phyloP scores from a whole-genome alignment of 768 basidiomycete genomes.

The Tricholoma furcatifolium region DNA sequence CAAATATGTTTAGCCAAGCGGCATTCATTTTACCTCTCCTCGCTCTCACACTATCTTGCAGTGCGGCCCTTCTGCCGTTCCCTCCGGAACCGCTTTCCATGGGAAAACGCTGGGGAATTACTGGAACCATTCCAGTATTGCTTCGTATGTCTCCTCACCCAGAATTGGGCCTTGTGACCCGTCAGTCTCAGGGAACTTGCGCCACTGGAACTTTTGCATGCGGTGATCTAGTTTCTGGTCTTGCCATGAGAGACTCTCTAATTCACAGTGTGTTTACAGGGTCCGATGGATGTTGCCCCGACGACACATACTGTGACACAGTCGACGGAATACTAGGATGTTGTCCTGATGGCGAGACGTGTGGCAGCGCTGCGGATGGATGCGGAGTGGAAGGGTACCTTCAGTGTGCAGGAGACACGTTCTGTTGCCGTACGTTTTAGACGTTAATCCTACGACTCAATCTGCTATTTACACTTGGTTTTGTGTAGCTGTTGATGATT shows the following conservation, averaged over 20 bases:
- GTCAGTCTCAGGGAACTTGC: slow-evolving; percentile 5
- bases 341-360: not conserved
- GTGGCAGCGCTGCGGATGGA: not conserved
- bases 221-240: slow-evolving; percentile 1
- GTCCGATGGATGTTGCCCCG: not conserved
- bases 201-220: slow-evolving; percentile 8
- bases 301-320: not conserved
- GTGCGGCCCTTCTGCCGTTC: too few species aligned
- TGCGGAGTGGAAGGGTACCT: not conserved
- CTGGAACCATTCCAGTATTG: slow-evolving; percentile 4
- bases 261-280: not conserved
- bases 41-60: too few species aligned
- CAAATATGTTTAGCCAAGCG: too few species aligned
- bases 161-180: slow-evolving; percentile 3
- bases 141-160: slow-evolving; percentile 2
- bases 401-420: not conserved
- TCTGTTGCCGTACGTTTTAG: slow-evolving; percentile 6
- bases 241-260: too few species aligned
- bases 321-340: not conserved
- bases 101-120: not conserved
- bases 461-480: not conserved
- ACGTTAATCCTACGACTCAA: too few species aligned
- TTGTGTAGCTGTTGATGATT: not conserved
- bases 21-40: too few species aligned
- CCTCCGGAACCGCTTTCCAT: too few species aligned